Evolutionary conservation across 768 basidiomycete genomes (phyloP).

Genomic region (Lactifluus volemus): DNA sequence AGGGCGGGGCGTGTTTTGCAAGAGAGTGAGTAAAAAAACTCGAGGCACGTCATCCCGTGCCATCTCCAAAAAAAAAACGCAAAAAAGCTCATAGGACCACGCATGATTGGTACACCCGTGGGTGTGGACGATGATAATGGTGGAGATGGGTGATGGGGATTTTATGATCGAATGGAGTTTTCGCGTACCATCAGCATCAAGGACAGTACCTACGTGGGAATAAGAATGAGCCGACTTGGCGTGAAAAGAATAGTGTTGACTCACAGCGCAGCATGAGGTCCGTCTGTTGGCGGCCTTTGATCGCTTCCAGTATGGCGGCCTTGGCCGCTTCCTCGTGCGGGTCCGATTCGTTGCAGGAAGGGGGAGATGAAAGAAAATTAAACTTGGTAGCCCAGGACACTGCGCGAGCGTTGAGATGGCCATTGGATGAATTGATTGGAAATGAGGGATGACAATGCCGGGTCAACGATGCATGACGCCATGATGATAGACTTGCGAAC

Average conservation of each 20-base stretch:
- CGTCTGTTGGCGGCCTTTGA: constrained; percentile 80
- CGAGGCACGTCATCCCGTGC: constrained; percentile 1
- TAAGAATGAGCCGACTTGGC: constrained; percentile 15
- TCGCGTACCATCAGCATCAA: constrained; percentile 67
- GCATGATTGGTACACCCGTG: constrained; percentile 23
- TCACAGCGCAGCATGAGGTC: constrained; percentile 88
- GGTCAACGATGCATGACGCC: constrained; percentile 8
- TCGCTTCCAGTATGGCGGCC: constrained; percentile 69
- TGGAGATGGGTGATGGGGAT: not conserved
- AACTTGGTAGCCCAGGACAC: constrained; percentile 28
- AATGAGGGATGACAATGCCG: constrained; percentile 2
- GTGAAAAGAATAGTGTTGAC: constrained; percentile 28
- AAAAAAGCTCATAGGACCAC: not conserved
- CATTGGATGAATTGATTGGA: not conserved
- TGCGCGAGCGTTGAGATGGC: not conserved
- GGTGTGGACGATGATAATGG: not conserved
- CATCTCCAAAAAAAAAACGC: not conserved
- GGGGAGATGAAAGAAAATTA: constrained; percentile 13
- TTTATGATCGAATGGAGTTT: constrained; percentile 9
- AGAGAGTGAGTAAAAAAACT: constrained; percentile 7
- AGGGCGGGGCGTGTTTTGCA: constrained; percentile 2
- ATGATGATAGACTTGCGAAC: constrained; percentile 5
- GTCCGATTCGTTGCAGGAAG: constrained; percentile 21
- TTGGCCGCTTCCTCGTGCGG: constrained; percentile 61
- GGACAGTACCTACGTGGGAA: constrained; percentile 58